Conservation (phyloP, 768 basidiomycete species). For the Tulasnella sp. region DNA sequence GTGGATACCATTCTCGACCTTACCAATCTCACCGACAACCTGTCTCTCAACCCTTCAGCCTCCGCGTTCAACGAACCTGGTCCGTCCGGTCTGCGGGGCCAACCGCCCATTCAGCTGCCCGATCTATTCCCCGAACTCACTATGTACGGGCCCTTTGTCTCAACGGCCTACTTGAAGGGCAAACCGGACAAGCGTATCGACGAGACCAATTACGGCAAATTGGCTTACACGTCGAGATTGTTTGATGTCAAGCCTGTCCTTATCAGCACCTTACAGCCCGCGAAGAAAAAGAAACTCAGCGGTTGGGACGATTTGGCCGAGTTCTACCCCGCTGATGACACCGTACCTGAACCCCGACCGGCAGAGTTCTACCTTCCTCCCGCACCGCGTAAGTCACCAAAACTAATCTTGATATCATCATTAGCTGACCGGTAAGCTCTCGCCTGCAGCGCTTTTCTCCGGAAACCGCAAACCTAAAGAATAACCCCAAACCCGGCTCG, state of each 20-base stretch:
- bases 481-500: not conserved
- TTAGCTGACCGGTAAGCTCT: not conserved
- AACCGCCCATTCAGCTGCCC: conserved; percentile 27
- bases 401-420: not conserved
- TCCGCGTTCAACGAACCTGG: not conserved
- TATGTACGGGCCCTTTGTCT: conserved; percentile 29
- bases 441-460: not conserved
- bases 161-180: conserved; percentile 27
- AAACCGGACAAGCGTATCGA: conserved; percentile 61
- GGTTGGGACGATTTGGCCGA: conserved; percentile 47
- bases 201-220: conserved; percentile 56
- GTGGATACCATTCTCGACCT: conserved; percentile 15
- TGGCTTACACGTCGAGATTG: conserved; percentile 63
- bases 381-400: conserved; percentile 13
- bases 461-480: conserved; percentile 1
- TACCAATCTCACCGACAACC: conserved; percentile 9
- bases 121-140: conserved; percentile 76
- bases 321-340: conserved; percentile 17
- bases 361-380: conserved; percentile 13
- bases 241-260: conserved; percentile 78
- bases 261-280: conserved; percentile 72
- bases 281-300: conserved; percentile 56
- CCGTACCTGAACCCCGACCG: conserved; percentile 9
- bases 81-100: not conserved
- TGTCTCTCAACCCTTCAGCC: not conserved